Evolutionary conservation across 306 rosid genomes (phyloP), one percentile per base, ranked within the genome.

Genomic region (Nissolia schottii): DNA sequence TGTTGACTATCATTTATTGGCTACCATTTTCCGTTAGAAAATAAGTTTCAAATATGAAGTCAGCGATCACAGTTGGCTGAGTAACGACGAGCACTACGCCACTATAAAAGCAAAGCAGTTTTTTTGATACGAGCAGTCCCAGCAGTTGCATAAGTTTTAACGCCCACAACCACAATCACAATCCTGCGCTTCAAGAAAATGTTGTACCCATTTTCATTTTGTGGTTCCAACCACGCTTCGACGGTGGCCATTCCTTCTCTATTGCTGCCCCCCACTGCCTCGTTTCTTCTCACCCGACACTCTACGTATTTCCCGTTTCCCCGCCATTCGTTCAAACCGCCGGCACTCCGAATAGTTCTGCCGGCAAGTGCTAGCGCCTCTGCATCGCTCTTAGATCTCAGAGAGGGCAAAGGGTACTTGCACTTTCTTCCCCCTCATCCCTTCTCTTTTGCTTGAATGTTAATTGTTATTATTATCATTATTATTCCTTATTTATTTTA

Each of bases 381-480:
- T 22, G 15, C 58, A 9, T 18, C 86, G 16, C 25, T 64, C 58
- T 67, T 57, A 20, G 96, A 86, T 54, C n/a, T 79, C 79, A 67
- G 62, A 23, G 81, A 65, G 3, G 84, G 91, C 18, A 82, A 88
- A 77, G 89, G 95, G 96, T 92, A 84, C 70, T 65, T 40, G 0
- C n/a, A 62, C 13, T 61, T 56, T 45, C 34, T n/a, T 9, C 22
- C 35, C 38, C 5, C 12, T 27, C 27, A 28, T 6, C 24, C 1
- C 31, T 34, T 51, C 0, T 27, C 24, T 45, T 24, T 28, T 22
- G 13, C 31, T 75, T 14, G 14, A 11, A 31, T 68, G 5, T 51
- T 40, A 0, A 1, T 24, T 11, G 3, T 48, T 58, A 6, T 14
- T 53, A 18, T n/a, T n/a, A n/a, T n/a, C n/a, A n/a, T n/a, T n/a